Base-by-base conservation (phyloP, 2,329 filamentous ascomycete genomes). In the Neoascochyta sp. region DNA sequence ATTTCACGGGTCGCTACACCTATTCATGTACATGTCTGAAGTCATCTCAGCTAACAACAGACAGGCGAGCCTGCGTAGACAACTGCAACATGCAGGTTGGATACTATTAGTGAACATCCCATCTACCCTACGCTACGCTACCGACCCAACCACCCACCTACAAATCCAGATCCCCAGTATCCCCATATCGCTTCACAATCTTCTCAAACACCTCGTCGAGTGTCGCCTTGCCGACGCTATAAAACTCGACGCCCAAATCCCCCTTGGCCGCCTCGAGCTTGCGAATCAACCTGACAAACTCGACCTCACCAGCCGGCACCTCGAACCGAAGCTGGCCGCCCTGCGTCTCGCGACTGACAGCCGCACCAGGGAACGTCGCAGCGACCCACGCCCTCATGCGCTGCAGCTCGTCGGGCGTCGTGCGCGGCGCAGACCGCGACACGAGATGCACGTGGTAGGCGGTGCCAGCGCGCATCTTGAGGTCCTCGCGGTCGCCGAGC, bases 151-250 rank as follows among this genome's bases (percentile, higher is more conserved):
- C n/a, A n/a, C n/a, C n/a, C 22, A 20, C 22, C 12, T 14, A 24
- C 13, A 30, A 29, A 22, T 30, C 26, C 18, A 32, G 22, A 9
- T 31, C 36, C 15, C 32, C 37, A 15, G 4, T 6, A 27, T 35
- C 36, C 16, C 43, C 34, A 32, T 43, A 36, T 24, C 35, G 25
- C 22, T 35, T 35, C 0, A 94, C 86, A 56, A 94, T 90, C 26
- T 74, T 77, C 62, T 95, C 64, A 62, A 95, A 95, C 1, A 94
- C 86, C 63, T 94, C 85, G 56, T 95, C 88, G 29, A 94, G 64
- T 11, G 85, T 92, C 15, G 86, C 89, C 21, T 86, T 85, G 34
- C 79, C 85, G 45, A 93, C 85, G 32, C 82, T 86, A 63, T 89
- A 95, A 61, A 90, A 85, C 53, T 85, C 81, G 17, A 94, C 75